These are phyloP conservation scores for Pseudopithomyces chartarum DNA, from an alignment of 2,329 filamentous ascomycete species.

Conservation along the genomic window DNA sequence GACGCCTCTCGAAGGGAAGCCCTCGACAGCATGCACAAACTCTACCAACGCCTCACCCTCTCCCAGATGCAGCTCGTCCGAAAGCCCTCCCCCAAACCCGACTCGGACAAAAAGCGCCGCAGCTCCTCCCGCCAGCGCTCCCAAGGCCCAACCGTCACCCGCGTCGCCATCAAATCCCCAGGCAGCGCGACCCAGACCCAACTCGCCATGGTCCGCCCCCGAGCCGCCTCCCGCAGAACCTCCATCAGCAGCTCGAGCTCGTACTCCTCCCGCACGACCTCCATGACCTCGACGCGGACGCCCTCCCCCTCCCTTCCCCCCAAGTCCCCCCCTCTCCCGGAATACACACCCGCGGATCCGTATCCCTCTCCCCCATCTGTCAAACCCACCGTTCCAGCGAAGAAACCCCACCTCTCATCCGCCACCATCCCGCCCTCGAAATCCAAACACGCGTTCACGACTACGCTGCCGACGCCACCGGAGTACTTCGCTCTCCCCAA, in stretches of 20 bases:
- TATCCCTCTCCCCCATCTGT: slow-evolving; percentile 9
- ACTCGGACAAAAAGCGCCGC: slow-evolving; percentile 29
- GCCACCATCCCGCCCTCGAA: slow-evolving; percentile 21
- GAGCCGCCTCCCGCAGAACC: slow-evolving; percentile 28
- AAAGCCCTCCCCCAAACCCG: slow-evolving; percentile 15
- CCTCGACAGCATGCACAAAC: slow-evolving; percentile 47
- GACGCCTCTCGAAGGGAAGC: slow-evolving; percentile 52
- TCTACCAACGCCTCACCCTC: slow-evolving; percentile 46
- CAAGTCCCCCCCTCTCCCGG: slow-evolving; percentile 26
- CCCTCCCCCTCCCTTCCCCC: too few relatives aligned
- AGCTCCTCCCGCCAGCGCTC: slow-evolving; percentile 27
- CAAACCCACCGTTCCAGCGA: slow-evolving; percentile 6
- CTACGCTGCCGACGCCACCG: slow-evolving; percentile 5
- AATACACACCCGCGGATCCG: slow-evolving; percentile 20
- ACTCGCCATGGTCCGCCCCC: slow-evolving; percentile 44
- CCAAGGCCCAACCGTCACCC: slow-evolving; percentile 32
- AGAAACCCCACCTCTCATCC: slow-evolving; percentile 28
- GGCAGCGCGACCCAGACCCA: slow-evolving; percentile 39
- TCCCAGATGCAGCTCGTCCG: slow-evolving; percentile 41
- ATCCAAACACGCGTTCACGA: slow-evolving; percentile 12
- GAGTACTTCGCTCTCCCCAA: slow-evolving; percentile 13
- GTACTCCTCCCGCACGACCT: slow-evolving; percentile 26
- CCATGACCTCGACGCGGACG: slow-evolving; percentile 24
- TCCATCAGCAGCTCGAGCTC: slow-evolving; percentile 20
- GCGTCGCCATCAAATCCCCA: slow-evolving; percentile 28